These are phyloP conservation scores for Phytomonas serpens DNA, from an alignment of 208 protist genomes.

Conservation along the genomic window DNA sequence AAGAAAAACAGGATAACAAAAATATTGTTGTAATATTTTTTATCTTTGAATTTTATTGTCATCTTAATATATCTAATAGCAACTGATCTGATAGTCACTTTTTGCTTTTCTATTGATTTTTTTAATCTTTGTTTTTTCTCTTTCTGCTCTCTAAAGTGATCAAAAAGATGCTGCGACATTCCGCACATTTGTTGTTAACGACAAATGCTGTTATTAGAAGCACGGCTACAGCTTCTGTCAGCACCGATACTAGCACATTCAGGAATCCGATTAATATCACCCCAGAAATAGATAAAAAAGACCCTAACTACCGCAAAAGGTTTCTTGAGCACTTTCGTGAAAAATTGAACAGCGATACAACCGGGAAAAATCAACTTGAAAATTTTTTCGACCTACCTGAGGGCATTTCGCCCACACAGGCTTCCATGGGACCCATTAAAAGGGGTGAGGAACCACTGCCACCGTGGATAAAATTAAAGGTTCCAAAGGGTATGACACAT, in stretches of 20 bases:
- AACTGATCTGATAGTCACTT: background rate
- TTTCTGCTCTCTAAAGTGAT: background rate
- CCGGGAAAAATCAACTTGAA: slow-evolving; percentile 66
- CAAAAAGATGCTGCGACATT: background rate
- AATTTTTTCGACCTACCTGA: slow-evolving; percentile 76
- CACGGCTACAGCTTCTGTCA: background rate
- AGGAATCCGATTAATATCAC: background rate
- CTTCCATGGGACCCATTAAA: slow-evolving; percentile 67
- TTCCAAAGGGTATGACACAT: slow-evolving; percentile 74
- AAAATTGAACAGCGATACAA: slow-evolving; percentile 48
- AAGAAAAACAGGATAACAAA: background rate
- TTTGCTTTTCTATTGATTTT: slow-evolving; percentile 5
- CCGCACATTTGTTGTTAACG: background rate
- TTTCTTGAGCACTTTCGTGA: slow-evolving; percentile 74
- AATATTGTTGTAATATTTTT: background rate
- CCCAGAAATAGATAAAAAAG: slow-evolving; percentile 28
- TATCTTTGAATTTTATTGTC: background rate
- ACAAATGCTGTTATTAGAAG: background rate
- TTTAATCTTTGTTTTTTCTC: background rate
- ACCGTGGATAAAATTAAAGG: slow-evolving; percentile 89
- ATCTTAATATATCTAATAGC: slow-evolving; percentile 1
- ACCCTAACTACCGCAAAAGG: slow-evolving; percentile 53
- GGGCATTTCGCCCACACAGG: slow-evolving; percentile 39
- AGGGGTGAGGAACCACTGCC: slow-evolving; percentile 80
- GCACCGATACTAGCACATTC: background rate